Evolutionary conservation across 2,329 filamentous ascomycete species (phyloP).

Genomic region (Aspergillus sp.): DNA sequence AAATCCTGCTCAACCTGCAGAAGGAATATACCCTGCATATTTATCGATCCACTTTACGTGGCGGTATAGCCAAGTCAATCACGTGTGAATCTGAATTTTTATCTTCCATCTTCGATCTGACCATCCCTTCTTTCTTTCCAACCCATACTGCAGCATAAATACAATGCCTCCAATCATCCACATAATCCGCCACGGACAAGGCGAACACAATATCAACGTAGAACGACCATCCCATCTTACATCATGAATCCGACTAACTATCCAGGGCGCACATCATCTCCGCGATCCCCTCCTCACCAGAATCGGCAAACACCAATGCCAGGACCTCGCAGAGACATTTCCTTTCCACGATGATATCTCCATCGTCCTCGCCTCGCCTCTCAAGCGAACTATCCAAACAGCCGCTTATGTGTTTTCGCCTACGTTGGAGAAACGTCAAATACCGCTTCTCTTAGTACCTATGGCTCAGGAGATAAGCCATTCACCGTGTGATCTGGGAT

Average conservation of each 20-base stretch:
- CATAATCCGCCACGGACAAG: constrained; percentile 9
- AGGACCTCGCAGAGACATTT: constrained; percentile 2
- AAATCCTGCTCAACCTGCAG: no score
- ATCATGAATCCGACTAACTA: neutral
- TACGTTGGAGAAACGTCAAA: constrained; percentile 3
- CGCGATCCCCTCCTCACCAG: constrained; percentile 5
- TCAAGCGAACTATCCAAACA: constrained; percentile 9
- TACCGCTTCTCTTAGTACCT: constrained; percentile 5
- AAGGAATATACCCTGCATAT: no score
- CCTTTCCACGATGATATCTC: constrained; percentile 1
- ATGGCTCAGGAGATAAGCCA: constrained; percentile 9
- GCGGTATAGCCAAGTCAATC: no score
- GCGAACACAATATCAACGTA: constrained; percentile 11
- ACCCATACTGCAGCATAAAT: no score
- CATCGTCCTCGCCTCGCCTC: constrained; percentile 6
- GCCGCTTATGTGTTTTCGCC: constrained; percentile 5
- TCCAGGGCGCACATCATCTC: constrained; percentile 5
- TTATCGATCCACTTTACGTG: no score
- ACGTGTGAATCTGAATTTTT: no score
- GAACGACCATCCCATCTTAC: neutral
- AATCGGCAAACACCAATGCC: constrained; percentile 5
- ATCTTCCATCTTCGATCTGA: no score
- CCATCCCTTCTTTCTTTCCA: no score
- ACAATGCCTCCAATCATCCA: constrained; percentile 16
- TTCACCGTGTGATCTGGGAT: constrained; percentile 4